Evolutionary conservation across 2,329 filamentous ascomycete genomes (phyloP), one percentile per base, ranked within the genome.

Genomic region (Epichloe hybrida): DNA sequence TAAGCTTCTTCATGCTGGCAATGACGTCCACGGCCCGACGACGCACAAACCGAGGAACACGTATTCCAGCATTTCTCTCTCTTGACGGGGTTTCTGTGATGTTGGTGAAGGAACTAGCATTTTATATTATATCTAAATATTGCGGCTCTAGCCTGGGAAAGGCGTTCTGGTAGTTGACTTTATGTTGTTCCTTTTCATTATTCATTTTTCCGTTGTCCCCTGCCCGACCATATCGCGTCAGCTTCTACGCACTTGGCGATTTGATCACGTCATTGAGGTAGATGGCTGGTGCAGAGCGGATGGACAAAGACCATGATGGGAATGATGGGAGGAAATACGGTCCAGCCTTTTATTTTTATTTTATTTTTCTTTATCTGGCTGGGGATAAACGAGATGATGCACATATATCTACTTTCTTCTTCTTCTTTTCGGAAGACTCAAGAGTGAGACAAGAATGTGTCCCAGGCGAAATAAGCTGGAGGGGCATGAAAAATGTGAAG

Each of bases 81-180:
- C 13, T 48, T 46, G 39, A 39, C 20, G 35, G 45, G 45, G 9
- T n/a, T 36, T 51, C 21, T 49, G 9, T 45, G 34, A 49, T 20
- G 42, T 13, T 46, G 20, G 8, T 11, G 41, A 37, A 38, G 20
- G 15, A 42, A 46, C 36, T 40, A 45, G 41, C 41, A 49, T 51
- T 46, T 46, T 46, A 21, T 49, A 36, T 20, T 39, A 35, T 13
- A 45, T 53, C 35, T 53, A 56, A 40, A 53, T 43, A 53, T 46
- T 51, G 43, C 52, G 53, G 51, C 53, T 55, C 51, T 43, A 46
- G 53, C 53, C 55, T 46, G 50, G 51, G 50, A 44, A 51, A 20
- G 58, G 57, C 56, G 57, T 58, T 59, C n/a, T 31, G 52, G 52
- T 45, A 51, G 46, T 46, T 48, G 37, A 41, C 43, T 48, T 47